Conservation (phyloP, 148 eudicot species). For the Vaccinium macrocarpon region DNA sequence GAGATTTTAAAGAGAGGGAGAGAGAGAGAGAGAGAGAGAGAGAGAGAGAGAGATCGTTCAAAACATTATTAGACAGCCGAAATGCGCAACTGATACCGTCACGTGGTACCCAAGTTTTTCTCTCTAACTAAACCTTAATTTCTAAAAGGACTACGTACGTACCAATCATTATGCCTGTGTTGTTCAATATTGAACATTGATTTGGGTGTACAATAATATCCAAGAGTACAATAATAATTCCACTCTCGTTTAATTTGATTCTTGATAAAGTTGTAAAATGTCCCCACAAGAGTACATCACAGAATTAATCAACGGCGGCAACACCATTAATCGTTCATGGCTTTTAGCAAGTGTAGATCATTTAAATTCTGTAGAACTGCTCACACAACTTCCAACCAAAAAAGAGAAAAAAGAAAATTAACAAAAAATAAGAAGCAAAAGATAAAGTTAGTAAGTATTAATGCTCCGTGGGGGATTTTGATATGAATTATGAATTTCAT, state of each 20-base stretch:
- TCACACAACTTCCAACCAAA: not conserved
- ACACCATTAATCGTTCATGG: not conserved
- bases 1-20: no score
- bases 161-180: not conserved
- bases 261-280: not conserved
- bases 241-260: not conserved
- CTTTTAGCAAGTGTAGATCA: not conserved
- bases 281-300: not conserved
- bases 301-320: not conserved
- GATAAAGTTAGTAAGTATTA: not conserved
- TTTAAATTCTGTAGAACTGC: not conserved
- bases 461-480: no score
- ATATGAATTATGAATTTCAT: no score
- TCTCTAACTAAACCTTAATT: not conserved
- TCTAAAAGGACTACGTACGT: not conserved
- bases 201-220: not conserved
- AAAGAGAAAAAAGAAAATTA: not conserved
- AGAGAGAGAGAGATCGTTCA: no score
- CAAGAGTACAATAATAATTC: not conserved
- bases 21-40: no score
- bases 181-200: not conserved
- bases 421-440: not conserved
- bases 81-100: no score
- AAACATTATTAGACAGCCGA: no score
- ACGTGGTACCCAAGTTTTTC: no score